Conservation (phyloP, 495 filamentous ascomycete species). For the Hypoxylon trugodes region DNA sequence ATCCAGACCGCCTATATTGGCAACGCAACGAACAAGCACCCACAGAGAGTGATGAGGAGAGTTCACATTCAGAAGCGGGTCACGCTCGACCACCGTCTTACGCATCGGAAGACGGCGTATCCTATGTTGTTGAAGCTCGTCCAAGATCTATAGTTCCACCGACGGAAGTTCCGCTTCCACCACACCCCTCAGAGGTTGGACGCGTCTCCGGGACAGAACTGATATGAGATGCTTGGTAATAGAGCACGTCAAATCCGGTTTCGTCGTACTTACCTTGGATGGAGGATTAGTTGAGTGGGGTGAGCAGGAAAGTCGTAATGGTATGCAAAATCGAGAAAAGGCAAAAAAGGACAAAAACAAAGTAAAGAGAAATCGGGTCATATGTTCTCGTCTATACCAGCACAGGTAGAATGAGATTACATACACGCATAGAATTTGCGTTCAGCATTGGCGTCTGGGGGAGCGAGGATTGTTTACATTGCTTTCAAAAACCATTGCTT, state of each 20-base stretch:
- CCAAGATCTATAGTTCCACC: conserved; percentile 61
- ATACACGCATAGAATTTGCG: conserved; percentile 13
- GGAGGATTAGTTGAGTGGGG: not conserved
- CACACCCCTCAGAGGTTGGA: conserved; percentile 56
- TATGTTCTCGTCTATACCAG: conserved; percentile 16
- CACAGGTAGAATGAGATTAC: conserved; percentile 10
- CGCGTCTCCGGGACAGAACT: conserved; percentile 30
- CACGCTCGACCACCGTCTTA: conserved; percentile 71
- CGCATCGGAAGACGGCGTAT: conserved; percentile 73
- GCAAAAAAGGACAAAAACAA: not conserved
- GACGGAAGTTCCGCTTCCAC: conserved; percentile 51
- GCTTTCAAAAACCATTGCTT: conserved; percentile 1
- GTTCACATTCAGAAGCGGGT: conserved; percentile 27
- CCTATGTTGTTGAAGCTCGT: conserved; percentile 70
- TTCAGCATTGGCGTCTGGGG: conserved; percentile 19
- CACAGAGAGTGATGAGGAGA: conserved; percentile 27
- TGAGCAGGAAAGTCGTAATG: not conserved
- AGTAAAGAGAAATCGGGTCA: not conserved
- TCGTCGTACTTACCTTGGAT: not conserved
- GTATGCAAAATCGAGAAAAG: conserved; percentile 11
- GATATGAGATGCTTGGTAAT: conserved; percentile 11
- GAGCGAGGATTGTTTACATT: conserved; percentile 8
- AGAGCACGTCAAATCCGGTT: conserved; percentile 7
- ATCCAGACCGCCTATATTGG: conserved; percentile 85
- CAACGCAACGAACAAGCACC: conserved; percentile 61